A percentile compares a stretch with the other conserved stretches of the same genome.
phyloP scores from a whole-genome alignment of 306 rosid genomes.

The Crotalaria pallida region DNA sequence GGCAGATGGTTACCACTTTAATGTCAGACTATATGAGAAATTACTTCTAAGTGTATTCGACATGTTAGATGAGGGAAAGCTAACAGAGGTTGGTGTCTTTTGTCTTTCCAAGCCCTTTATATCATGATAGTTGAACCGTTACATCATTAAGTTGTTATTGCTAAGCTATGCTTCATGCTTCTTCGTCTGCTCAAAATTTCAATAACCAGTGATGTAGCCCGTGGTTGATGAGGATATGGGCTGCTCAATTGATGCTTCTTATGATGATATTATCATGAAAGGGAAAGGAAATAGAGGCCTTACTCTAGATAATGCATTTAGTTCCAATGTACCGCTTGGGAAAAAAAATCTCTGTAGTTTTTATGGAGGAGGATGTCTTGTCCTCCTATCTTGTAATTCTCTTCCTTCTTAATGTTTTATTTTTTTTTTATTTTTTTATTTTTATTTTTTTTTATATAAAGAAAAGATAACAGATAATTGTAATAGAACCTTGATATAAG shows the following conservation, averaged over 20 bases:
- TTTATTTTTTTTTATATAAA: no score
- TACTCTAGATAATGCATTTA: conserved; percentile 1
- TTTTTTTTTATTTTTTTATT: no score
- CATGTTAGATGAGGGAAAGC: conserved; percentile 92
- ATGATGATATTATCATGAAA: not conserved
- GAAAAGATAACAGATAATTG: not conserved
- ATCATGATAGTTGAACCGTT: conserved; percentile 12
- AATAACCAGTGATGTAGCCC: conserved; percentile 1
- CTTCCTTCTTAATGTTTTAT: not conserved
- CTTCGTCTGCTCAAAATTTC: conserved; percentile 1
- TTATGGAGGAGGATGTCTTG: not conserved
- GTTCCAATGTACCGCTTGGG: conserved; percentile 8
- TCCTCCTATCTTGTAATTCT: not conserved
- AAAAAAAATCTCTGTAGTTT: not conserved
- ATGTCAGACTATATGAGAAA: conserved; percentile 88
- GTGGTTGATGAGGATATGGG: not conserved
- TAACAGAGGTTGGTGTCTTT: conserved; percentile 76
- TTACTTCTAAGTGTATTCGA: conserved; percentile 89
- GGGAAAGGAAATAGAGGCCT: not conserved
- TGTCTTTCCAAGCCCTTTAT: conserved; percentile 23
- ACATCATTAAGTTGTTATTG: conserved; percentile 10
- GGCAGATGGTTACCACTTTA: conserved; percentile 95
- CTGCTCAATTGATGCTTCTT: conserved; percentile 17
- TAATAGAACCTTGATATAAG: not conserved
- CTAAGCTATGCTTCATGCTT: conserved; percentile 8